phyloP scores from a whole-genome alignment of 2,329 filamentous ascomycete genomes.

The Lachnellula subtilissima region DNA sequence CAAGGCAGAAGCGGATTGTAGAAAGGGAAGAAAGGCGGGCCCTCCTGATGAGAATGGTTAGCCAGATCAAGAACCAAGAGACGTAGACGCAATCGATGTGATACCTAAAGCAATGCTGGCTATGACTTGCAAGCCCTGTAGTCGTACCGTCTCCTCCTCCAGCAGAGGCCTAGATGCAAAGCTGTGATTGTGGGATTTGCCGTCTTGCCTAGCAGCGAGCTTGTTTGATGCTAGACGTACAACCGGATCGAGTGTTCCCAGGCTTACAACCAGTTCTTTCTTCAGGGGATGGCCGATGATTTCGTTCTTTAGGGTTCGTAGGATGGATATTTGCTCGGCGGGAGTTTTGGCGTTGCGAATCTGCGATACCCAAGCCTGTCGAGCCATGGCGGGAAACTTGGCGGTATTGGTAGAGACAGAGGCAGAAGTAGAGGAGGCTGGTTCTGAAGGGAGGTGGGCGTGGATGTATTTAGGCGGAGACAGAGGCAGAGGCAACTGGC shows the following conservation, averaged over 20 bases:
- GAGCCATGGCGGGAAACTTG: conserved; percentile 15
- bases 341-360: conserved; percentile 50
- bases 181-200: conserved; percentile 45
- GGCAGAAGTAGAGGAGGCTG: not conserved
- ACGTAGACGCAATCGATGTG: not conserved
- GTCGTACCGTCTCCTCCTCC: conserved; percentile 61
- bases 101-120: conserved; percentile 80
- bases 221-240: conserved; percentile 45
- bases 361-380: conserved; percentile 50
- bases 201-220: conserved; percentile 39
- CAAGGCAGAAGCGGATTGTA: conserved; percentile 65
- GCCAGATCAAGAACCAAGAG: not conserved
- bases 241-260: conserved; percentile 63
- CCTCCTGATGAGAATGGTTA: conserved; percentile 54
- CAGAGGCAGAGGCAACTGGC: not conserved
- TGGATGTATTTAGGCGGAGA: not conserved
- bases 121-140: conserved; percentile 81
- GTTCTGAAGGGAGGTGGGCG: not conserved
- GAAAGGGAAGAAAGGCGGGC: conserved; percentile 68
- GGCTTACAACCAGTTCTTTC: conserved; percentile 72
- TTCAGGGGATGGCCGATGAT: conserved; percentile 81
- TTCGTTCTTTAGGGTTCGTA: conserved; percentile 80
- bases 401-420: not conserved
- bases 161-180: conserved; percentile 36
- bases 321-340: conserved; percentile 51